Conservation (phyloP, 2,329 filamentous ascomycete genomes). For the Chalaropsis thielavioides region DNA sequence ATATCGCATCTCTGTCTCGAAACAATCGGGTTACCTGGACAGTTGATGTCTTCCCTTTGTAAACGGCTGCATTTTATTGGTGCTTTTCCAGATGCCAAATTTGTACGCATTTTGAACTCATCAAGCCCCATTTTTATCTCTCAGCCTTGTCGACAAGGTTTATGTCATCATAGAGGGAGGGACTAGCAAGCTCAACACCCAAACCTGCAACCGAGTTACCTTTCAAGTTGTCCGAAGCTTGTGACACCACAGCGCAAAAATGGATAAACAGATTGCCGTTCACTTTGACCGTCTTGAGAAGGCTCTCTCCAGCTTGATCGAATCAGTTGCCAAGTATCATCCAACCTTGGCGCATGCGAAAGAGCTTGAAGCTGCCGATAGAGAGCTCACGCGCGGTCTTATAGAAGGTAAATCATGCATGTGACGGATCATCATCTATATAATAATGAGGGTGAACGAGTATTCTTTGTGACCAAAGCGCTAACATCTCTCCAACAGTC, state of each 20-base stretch:
- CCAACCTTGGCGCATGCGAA: slow-evolving; percentile 52
- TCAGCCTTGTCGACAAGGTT: neutral
- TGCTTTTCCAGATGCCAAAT: neutral
- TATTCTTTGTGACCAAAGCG: neutral
- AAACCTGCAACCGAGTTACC: too few species aligned
- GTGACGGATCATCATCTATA: too few species aligned
- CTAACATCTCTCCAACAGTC: slow-evolving; percentile 32
- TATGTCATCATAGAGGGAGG: neutral
- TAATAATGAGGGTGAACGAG: too few species aligned
- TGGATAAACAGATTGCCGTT: slow-evolving; percentile 48
- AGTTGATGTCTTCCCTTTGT: neutral
- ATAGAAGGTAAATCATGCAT: slow-evolving; percentile 38
- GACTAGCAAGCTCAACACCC: too few species aligned
- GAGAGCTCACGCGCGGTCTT: slow-evolving; percentile 50
- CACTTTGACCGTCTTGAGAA: slow-evolving; percentile 54
- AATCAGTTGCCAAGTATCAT: slow-evolving; percentile 71
- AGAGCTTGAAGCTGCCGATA: slow-evolving; percentile 57
- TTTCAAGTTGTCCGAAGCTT: too few species aligned
- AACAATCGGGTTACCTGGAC: neutral
- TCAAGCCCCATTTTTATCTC: neutral
- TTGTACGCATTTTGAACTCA: neutral
- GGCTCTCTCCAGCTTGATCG: slow-evolving; percentile 53
- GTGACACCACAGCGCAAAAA: slow-evolving; percentile 23
- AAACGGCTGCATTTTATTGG: neutral
- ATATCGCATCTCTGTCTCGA: neutral